Evolutionary conservation across 2,329 filamentous ascomycete species (phyloP).

Genomic region (Albophoma yamanashiensis): DNA sequence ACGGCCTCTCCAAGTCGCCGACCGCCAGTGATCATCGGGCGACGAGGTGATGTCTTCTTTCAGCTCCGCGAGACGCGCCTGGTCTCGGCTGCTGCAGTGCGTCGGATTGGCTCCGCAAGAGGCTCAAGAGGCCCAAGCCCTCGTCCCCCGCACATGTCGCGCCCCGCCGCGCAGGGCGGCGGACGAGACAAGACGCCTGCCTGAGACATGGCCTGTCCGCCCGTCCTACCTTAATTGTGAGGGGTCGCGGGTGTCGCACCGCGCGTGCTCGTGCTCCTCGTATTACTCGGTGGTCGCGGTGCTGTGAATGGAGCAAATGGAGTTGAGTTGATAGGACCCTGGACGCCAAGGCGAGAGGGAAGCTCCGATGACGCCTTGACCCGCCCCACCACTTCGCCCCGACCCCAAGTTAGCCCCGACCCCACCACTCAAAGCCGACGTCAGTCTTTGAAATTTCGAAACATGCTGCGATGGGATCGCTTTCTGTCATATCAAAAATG

Average conservation of each 20-base stretch:
- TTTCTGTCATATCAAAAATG: too few relatives aligned
- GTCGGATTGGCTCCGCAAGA: too few relatives aligned
- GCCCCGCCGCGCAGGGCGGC: neutral
- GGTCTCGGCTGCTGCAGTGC: neutral
- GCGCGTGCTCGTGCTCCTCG: too few relatives aligned
- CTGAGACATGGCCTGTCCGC: neutral
- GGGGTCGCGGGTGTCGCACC: neutral
- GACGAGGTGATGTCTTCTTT: neutral
- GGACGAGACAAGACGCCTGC: neutral
- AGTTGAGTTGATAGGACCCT: too few relatives aligned
- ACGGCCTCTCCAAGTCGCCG: neutral
- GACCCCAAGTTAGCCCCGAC: neutral
- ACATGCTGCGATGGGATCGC: too few relatives aligned
- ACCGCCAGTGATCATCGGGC: neutral
- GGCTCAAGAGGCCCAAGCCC: too few relatives aligned
- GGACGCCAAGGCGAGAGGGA: too few relatives aligned
- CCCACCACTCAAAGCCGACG: conserved; percentile 1
- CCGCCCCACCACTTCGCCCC: neutral
- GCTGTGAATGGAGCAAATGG: too few relatives aligned
- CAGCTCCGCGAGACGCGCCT: neutral
- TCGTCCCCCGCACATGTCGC: neutral
- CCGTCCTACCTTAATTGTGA: neutral
- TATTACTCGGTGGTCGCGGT: too few relatives aligned
- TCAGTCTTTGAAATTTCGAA: too few relatives aligned
- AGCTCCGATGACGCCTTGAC: neutral